Conservation (phyloP, 306 rosid genomes). For the Coriaria nepalensis region DNA sequence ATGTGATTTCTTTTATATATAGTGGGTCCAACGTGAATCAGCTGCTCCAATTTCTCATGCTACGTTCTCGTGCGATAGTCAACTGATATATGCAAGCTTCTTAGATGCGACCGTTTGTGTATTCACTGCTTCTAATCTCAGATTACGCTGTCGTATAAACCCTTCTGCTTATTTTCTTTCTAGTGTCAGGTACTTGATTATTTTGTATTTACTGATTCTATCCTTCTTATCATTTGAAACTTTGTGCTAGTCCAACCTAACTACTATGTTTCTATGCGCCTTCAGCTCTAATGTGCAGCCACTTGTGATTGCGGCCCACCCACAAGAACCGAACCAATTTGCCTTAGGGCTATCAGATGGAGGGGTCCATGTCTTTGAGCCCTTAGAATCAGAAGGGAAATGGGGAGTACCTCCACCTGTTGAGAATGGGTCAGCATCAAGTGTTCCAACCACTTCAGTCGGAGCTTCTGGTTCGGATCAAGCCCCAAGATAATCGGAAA, state of each 20-base stretch:
- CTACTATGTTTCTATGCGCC: no score
- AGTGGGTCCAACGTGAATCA: slow-evolving; percentile 75
- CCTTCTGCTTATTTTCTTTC: slow-evolving; percentile 75
- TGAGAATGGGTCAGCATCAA: slow-evolving; percentile 79
- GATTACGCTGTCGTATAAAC: slow-evolving; percentile 75
- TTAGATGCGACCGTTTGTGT: slow-evolving; percentile 71
- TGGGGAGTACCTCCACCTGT: slow-evolving; percentile 80
- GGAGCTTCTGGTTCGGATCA: slow-evolving; percentile 78
- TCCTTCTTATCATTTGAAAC: no score
- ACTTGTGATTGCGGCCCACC: slow-evolving; percentile 82
- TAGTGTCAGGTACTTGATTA: slow-evolving; percentile 46
- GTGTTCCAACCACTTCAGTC: slow-evolving; percentile 43
- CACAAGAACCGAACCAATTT: slow-evolving; percentile 84
- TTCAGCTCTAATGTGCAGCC: slow-evolving; percentile 59
- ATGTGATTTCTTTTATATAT: not conserved
- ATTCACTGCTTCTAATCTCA: slow-evolving; percentile 64
- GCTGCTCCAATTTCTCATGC: slow-evolving; percentile 91
- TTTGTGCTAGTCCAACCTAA: no score
- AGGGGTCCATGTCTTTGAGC: slow-evolving; percentile 85
- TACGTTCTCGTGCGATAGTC: slow-evolving; percentile 95
- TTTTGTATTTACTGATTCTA: no score
- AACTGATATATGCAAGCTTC: slow-evolving; percentile 79
- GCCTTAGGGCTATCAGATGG: slow-evolving; percentile 90
- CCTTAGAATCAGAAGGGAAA: slow-evolving; percentile 82
- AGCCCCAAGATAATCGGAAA: slow-evolving; percentile 48